Base-by-base conservation (phyloP, 345 rosid genomes). In the Eucalyptus marginata region DNA sequence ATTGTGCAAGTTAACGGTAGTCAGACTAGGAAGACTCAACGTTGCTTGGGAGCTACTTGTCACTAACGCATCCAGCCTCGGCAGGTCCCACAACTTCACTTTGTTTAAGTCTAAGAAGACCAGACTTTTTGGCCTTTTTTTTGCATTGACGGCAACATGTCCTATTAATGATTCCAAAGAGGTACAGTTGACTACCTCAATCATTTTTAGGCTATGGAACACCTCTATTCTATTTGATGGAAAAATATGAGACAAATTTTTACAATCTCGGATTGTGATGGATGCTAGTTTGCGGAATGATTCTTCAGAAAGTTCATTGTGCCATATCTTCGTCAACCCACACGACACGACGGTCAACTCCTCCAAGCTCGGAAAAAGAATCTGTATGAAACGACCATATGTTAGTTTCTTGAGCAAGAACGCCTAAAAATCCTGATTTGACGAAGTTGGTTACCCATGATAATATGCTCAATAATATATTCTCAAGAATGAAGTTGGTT, bases 1-100 rank as follows among this genome's bases (percentile, higher is more conserved):
- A 2, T 10, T 6, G 10, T 2, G 2, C 33, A 59, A 12, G 22
- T 1, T 43, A 36, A 44, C 8, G 3, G 10, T 10, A 9, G 16
- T 62, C 27, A 87, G 11, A 22, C 12, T 87, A 22, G 88, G 88
- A 59, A 87, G 46, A 25, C 71, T 11, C 29, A 54, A 4, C 0
- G 46, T 25, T 62, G 13, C 51, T 10, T 36, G 15, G 9, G 50
- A 5, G 76, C 11, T 86, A 4, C 68, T 46, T 40, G 56, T 46
- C 31, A 54, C 8, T 4, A 86, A 13, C 7, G 25, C 31, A 16
- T 86, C 14, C 29, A 86, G 18, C n/a, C 27, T 54, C 0, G 71
- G 71, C 10, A 86, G 3, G 44, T 86, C 0, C 56, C 15, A 5
- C 88, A 86, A 86, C 11, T 8, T 7, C 76, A 86, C n/a, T n/a